phyloP scores from a whole-genome alignment of 495 filamentous ascomycete species.

The Letharia lupina region DNA sequence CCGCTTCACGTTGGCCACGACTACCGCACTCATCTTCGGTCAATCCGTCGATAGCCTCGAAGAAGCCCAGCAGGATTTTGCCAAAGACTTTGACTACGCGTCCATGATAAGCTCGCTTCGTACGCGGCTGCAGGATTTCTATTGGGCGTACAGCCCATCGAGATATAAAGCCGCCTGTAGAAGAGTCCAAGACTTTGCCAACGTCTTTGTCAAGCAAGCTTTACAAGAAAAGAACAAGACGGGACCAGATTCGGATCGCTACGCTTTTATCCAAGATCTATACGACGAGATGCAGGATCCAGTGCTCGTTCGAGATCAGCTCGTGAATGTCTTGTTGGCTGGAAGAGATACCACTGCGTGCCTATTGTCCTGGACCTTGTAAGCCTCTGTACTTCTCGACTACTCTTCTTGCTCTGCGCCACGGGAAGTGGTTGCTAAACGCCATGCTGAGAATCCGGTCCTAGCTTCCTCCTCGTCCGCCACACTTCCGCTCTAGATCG shows the following conservation, averaged over 20 bases:
- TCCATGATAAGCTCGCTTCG: slow-evolving; percentile 29
- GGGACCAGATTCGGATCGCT: slow-evolving; percentile 28
- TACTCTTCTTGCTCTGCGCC: not conserved
- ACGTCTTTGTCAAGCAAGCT: slow-evolving; percentile 33
- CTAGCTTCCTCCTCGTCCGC: slow-evolving; percentile 34
- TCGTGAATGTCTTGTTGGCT: slow-evolving; percentile 50
- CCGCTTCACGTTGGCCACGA: slow-evolving; percentile 38
- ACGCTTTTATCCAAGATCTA: slow-evolving; percentile 42
- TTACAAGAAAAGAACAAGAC: slow-evolving; percentile 27
- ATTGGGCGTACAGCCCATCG: slow-evolving; percentile 42
- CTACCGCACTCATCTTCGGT: slow-evolving; percentile 41
- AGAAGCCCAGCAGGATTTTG: slow-evolving; percentile 22
- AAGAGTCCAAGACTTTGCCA: slow-evolving; percentile 37
- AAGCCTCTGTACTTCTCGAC: slow-evolving; percentile 15
- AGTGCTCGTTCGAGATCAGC: slow-evolving; percentile 44
- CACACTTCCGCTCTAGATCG: slow-evolving; percentile 31
- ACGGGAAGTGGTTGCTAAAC: not conserved
- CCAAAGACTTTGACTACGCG: slow-evolving; percentile 30
- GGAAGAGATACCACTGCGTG: slow-evolving; percentile 54
- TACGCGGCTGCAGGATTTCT: slow-evolving; percentile 45
- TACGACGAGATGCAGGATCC: slow-evolving; percentile 38
- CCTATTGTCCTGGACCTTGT: slow-evolving; percentile 49
- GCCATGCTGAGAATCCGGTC: not conserved
- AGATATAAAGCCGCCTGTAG: slow-evolving; percentile 37
- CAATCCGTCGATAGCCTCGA: slow-evolving; percentile 31